Conservation (phyloP, 2,329 filamentous ascomycete species). For the Fusarium paranaense region DNA sequence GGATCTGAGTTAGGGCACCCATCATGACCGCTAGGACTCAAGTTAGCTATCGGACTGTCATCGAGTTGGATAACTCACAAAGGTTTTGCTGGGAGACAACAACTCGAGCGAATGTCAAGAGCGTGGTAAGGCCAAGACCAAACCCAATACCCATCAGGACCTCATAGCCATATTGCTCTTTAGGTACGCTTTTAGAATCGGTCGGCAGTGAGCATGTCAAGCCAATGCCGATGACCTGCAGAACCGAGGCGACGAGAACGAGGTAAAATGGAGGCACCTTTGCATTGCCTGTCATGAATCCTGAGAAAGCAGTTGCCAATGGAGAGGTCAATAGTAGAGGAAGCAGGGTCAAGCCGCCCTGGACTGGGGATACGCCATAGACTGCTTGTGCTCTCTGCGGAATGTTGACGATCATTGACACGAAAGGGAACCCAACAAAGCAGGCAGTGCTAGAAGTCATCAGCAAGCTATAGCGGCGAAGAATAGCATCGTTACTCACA, state of each 20-base stretch:
- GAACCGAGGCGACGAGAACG: constrained; percentile 5
- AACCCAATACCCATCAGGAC: constrained; percentile 30
- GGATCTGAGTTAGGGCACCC: constrained; percentile 24
- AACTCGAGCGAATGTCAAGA: constrained; percentile 23
- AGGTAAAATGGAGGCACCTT: constrained; percentile 25
- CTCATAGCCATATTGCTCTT: constrained; percentile 21
- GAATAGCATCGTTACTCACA: neutral
- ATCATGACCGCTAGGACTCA: constrained; percentile 22
- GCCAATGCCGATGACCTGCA: constrained; percentile 29
- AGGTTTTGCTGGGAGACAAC: constrained; percentile 15
- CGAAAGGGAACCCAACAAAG: constrained; percentile 28
- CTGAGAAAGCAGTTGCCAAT: constrained; percentile 18
- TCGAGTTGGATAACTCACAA: neutral
- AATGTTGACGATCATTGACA: constrained; percentile 28
- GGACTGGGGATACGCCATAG: constrained; percentile 12
- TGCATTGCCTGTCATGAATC: constrained; percentile 16
- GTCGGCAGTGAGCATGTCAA: constrained; percentile 16
- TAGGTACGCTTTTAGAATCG: neutral
- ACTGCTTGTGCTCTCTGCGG: constrained; percentile 26
- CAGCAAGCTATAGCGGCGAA: neutral
- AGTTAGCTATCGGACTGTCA: neutral
- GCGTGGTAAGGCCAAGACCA: constrained; percentile 22
- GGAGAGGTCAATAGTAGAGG: constrained; percentile 26
- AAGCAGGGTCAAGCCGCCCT: constrained; percentile 16
- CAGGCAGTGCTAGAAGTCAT: neutral